A percentile compares a stretch with the other conserved stretches of the same genome.
Evolutionary conservation across 1,139 yeast species (phyloP).

Genomic region (Diutina rugosa): DNA sequence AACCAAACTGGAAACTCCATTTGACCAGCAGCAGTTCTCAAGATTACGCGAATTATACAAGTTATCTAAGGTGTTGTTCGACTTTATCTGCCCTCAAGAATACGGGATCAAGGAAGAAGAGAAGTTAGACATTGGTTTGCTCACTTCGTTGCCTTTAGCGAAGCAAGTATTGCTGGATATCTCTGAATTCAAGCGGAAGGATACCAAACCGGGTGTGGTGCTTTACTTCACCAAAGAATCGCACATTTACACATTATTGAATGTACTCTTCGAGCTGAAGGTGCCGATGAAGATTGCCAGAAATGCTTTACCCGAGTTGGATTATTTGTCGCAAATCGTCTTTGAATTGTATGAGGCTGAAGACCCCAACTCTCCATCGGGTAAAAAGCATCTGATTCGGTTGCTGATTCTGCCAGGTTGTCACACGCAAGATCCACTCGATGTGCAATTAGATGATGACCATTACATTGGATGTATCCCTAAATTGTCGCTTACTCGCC

Average conservation of each 20-base stretch:
- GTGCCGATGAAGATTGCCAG: conserved; percentile 89
- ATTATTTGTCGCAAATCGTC: conserved; percentile 86
- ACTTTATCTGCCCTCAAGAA: conserved; percentile 96
- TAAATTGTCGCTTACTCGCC: conserved; percentile 78
- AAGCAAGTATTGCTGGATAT: conserved; percentile 77
- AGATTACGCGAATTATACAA: conserved; percentile 80
- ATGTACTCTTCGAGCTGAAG: conserved; percentile 87
- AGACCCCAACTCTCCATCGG: conserved; percentile 42
- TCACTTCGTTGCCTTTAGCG: conserved; percentile 90
- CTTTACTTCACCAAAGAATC: conserved; percentile 95
- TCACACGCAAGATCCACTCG: conserved; percentile 94
- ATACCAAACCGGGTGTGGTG: conserved; percentile 61
- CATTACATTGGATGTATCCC: conserved; percentile 97
- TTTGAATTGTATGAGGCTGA: conserved; percentile 85
- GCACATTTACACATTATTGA: conserved; percentile 86
- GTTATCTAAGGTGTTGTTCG: conserved; percentile 85
- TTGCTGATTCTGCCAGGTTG: conserved; percentile 93
- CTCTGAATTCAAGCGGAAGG: conserved; percentile 64
- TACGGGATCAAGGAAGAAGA: conserved; percentile 95
- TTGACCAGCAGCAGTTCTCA: conserved; percentile 71
- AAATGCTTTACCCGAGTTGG: conserved; percentile 92
- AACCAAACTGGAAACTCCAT: conserved; percentile 34
- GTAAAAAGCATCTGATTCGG: conserved; percentile 78
- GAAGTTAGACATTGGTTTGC: conserved; percentile 86
- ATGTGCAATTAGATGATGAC: conserved; percentile 89